Evolutionary conservation across 257 asterid species (phyloP).

Genomic region (Anisodus tanguticus): DNA sequence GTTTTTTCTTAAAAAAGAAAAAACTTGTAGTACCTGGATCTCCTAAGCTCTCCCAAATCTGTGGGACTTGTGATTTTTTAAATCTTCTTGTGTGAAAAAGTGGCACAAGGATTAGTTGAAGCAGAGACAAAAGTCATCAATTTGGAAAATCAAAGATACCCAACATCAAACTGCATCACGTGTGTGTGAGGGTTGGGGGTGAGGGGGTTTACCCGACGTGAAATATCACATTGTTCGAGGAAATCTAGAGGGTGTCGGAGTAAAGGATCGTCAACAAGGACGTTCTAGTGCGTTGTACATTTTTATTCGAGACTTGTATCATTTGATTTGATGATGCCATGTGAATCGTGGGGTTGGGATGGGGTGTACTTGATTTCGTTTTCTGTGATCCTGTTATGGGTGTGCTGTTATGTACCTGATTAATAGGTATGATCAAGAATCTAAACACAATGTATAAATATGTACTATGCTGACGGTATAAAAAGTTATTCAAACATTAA

Average conservation of each 20-base stretch:
- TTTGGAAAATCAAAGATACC: conserved; percentile 45
- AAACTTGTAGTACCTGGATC: conserved; percentile 15
- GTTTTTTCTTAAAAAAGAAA: background rate
- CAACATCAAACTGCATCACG: conserved; percentile 43
- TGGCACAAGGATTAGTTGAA: conserved; percentile 40
- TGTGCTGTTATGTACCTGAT: conserved; percentile 36
- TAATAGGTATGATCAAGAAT: background rate
- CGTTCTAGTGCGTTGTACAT: too few species aligned
- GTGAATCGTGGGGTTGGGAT: background rate
- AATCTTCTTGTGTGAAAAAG: conserved; percentile 50
- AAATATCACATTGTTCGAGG: background rate
- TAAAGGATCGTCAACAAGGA: too few species aligned
- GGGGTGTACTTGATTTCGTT: conserved; percentile 4
- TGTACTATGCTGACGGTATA: too few species aligned
- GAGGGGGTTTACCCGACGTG: background rate
- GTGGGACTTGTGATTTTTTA: background rate
- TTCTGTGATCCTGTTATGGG: conserved; percentile 24
- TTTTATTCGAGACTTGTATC: too few species aligned
- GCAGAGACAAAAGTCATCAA: conserved; percentile 48
- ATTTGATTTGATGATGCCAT: too few species aligned
- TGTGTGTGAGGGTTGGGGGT: background rate
- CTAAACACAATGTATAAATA: background rate
- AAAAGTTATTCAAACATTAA: too few species aligned
- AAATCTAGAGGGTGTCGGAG: background rate
- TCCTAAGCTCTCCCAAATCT: background rate